These are phyloP conservation scores for Calocybe cyanea DNA, from an alignment of 768 basidiomycete genomes.

Conservation along the genomic window DNA sequence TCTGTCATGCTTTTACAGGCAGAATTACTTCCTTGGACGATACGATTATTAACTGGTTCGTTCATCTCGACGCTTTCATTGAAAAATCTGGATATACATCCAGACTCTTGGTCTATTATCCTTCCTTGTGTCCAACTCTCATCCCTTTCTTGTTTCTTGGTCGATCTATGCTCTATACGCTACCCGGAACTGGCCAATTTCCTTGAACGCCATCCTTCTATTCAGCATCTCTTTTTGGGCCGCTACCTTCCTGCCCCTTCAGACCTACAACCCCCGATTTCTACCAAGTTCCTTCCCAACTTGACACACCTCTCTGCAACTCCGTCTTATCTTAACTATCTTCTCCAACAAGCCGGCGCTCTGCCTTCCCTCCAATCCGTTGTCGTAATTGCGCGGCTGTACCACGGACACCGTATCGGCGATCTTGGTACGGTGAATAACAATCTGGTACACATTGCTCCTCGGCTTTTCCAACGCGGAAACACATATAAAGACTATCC, in stretches of 20 bases:
- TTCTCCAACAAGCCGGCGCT: slow-evolving; percentile 1
- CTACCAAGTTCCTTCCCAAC: slow-evolving; percentile 1
- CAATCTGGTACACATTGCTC: slow-evolving; percentile 1
- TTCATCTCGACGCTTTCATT: slow-evolving; percentile 21
- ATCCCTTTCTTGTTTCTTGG: slow-evolving; percentile 17
- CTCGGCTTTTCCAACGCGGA: not conserved
- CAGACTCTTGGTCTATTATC: slow-evolving; percentile 16
- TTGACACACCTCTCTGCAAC: slow-evolving; percentile 10
- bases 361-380: slow-evolving; percentile 5
- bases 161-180: slow-evolving; percentile 14
- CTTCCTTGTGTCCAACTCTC: slow-evolving; percentile 20
- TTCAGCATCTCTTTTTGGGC: slow-evolving; percentile 9
- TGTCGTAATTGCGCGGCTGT: slow-evolving; percentile 4
- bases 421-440: slow-evolving; percentile 5
- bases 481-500: not conserved
- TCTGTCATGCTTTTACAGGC: slow-evolving; percentile 21
- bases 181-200: slow-evolving; percentile 2
- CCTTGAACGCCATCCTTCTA: slow-evolving; percentile 10
- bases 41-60: slow-evolving; percentile 18
- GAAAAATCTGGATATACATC: slow-evolving; percentile 15
- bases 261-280: not conserved
- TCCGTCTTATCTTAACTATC: slow-evolving; percentile 1
- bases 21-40: slow-evolving; percentile 18
- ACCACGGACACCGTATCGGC: slow-evolving; percentile 1
- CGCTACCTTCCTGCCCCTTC: slow-evolving; percentile 3